Evolutionary conservation across 192 early-diverging fungal species (phyloP), one percentile per base, ranked within the genome.

Genomic region (Coemansia sp.): DNA sequence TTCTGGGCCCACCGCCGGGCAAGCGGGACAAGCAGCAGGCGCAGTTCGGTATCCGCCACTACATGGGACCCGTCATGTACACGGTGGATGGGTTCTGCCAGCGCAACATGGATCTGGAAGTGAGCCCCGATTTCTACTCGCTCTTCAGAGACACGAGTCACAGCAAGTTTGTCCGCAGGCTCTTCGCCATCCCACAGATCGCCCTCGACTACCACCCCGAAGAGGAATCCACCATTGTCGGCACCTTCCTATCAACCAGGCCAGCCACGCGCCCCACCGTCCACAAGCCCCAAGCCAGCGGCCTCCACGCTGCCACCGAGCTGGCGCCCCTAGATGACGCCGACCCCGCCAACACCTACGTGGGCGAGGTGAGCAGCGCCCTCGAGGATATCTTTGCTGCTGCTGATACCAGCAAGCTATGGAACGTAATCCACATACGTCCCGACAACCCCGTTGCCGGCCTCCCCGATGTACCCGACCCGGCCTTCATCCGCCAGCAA

Each of bases 41-140:
- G 35, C 69, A 76, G 57, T 98, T 98, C 76, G 84, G 88, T 33
- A 82, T 96, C 50, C 86, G 88, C 56, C 95, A 98, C 70, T 95
- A 88, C 81, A 79, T 86, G 25, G 83, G 86, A 6, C 83, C 84
- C 35, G 88, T 90, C 9, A 85, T 63, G 26, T 94, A 91, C 66
- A 63, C 69, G 8, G 67, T 73, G 3, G 67, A 65, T 34, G 57
- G 86, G 43, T 92, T 95, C 69, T 66, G 91, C n/a, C 87, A 89
- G 62, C 82, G 86, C 53, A 93, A 97, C 68, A 81, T 79, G 10
- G 92, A 95, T 67, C 83, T 37, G 21, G 66, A 85, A 39, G 72
- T 95, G 13, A 89, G 88, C 65, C 83, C 89, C 5, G 92, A 95
- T 69, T 93, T 94, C 76, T 89, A 94, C 41, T 85, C 89, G 9